Evolutionary conservation across 1,284 basidiomycete genomes (phyloP), one percentile per base, ranked within the genome.

Genomic region (Mycena citricolor): DNA sequence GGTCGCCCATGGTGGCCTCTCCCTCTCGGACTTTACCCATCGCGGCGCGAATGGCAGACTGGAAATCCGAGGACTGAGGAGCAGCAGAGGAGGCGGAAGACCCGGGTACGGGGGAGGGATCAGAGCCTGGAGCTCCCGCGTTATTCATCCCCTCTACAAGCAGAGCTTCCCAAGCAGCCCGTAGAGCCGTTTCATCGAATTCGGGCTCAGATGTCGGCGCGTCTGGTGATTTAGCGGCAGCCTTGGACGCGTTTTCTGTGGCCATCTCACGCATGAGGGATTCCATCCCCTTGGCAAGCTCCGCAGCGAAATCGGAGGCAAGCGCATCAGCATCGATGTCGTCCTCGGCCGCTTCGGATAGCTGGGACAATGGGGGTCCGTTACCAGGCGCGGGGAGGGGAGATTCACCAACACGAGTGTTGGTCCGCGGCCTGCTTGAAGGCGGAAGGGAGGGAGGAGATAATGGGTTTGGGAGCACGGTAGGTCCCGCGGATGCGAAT

Each of bases 221-320:
- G n/a, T 44, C 52, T 14, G 44, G 41, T 8, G 38, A 46, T 29
- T 60, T n/a, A n/a, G n/a, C n/a, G n/a, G n/a, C n/a, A n/a, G n/a
- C n/a, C n/a, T n/a, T n/a, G n/a, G n/a, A n/a, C n/a, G 57, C 57
- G 14, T 65, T 61, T 23, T 66, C 67, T 5, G 63, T 65, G 10
- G 64, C 68, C 13, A 95, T 71, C 57, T 83, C 85, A 16, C 75
- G 74, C 72, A 97, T 81, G 33, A 97, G 73, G n/a, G 70, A 71
- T 61, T 92, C 89, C 92, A 97, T 95, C 23, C 81, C 86, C 58
- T 78, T 73, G 5, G 84, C 81, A 32, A 97, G 73, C 59, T 90
- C 83, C 30, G 76, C 72, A 31, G 86, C 80, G 58, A 93, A 90
- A 39, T 66, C 83, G 61, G 42, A 73, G 53, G 66, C 62, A 4